Conservation (phyloP, 139 green algal species). For the Chlorella sorokiniana region DNA sequence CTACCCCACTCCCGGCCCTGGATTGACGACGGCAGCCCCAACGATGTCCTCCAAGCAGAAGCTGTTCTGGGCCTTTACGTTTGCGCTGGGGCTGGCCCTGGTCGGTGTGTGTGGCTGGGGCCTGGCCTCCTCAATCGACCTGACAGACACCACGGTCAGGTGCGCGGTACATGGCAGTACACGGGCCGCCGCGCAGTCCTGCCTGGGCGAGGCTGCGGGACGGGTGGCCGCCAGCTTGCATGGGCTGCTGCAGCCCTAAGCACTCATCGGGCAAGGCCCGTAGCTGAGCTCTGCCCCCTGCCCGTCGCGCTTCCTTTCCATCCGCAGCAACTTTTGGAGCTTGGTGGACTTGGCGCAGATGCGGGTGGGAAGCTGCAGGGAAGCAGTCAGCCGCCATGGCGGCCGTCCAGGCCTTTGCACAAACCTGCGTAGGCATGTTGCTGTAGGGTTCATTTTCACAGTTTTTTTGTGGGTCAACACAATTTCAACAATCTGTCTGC, state of each 20-base stretch:
- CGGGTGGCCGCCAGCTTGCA: too few species aligned
- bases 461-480: too few species aligned
- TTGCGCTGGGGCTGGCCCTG: background rate
- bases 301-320: background rate
- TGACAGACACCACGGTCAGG: constrained; percentile 11
- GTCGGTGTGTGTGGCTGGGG: constrained; percentile 17
- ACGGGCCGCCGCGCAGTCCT: too few species aligned
- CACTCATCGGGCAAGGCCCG: too few species aligned
- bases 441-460: too few species aligned
- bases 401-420: too few species aligned
- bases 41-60: background rate
- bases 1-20: too few species aligned
- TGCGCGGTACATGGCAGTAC: background rate
- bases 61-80: constrained; percentile 1
- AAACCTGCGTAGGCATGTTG: too few species aligned
- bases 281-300: background rate
- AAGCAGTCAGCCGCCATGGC: background rate
- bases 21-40: too few species aligned
- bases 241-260: too few species aligned
- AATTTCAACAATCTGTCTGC: too few species aligned
- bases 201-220: too few species aligned
- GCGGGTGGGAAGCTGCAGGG: background rate
- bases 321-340: constrained; percentile 8
- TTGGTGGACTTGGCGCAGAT: background rate
- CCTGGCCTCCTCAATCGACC: background rate